A percentile compares a stretch with the other conserved stretches of the same genome.
Evolutionary conservation across 1,284 basidiomycete genomes (phyloP).

Genomic region (Cutaneotrichosporon cyanovorans): DNA sequence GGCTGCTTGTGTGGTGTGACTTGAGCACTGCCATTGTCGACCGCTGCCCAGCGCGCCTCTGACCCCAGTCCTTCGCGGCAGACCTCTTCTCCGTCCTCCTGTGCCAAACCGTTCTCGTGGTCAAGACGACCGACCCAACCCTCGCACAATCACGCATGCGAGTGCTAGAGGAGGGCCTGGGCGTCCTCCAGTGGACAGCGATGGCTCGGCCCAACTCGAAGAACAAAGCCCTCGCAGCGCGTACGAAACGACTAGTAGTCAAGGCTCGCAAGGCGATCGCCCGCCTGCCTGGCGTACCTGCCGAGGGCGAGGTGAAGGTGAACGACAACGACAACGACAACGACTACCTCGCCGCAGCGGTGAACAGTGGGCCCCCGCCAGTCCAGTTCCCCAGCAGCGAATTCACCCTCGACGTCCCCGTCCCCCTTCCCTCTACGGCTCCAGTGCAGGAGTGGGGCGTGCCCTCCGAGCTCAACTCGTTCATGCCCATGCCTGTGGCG

Average conservation of each 20-base stretch:
- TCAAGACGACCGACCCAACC: constrained; percentile 14
- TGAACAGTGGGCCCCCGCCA: not conserved
- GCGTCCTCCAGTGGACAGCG: constrained; percentile 16
- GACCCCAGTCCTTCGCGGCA: constrained; percentile 15
- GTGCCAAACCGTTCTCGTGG: constrained; percentile 16
- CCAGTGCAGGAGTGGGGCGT: not conserved
- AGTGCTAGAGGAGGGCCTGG: constrained; percentile 13
- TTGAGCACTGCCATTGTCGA: no score
- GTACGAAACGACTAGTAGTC: constrained; percentile 9
- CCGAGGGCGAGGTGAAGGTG: not conserved
- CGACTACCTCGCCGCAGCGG: not conserved
- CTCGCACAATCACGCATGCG: constrained; percentile 9
- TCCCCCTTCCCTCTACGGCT: not conserved
- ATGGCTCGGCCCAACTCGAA: constrained; percentile 11
- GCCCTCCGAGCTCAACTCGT: not conserved
- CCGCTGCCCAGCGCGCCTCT: not conserved
- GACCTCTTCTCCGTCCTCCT: constrained; percentile 18
- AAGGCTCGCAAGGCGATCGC: constrained; percentile 8
- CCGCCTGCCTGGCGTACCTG: not conserved
- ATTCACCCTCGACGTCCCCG: not conserved
- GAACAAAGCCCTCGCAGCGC: constrained; percentile 13
- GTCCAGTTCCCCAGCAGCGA: not conserved
- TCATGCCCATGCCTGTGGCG: not conserved
- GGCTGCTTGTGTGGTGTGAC: no score
- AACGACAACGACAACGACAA: no score